Evolutionary conservation across 1,139 yeast species (phyloP).

Genomic region (Spencermartinsiella ligniputridi): DNA sequence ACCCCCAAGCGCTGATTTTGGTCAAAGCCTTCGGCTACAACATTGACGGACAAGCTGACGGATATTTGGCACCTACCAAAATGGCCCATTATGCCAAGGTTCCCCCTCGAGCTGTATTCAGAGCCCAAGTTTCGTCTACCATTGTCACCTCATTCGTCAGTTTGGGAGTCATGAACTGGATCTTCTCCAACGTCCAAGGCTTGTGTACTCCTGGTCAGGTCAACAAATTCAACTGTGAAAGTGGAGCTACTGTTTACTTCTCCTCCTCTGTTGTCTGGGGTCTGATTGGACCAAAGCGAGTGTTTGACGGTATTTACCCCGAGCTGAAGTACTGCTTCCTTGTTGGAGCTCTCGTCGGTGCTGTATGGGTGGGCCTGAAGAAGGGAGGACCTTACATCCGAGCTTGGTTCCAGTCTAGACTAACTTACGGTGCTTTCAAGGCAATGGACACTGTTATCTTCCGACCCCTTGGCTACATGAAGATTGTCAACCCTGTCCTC

Average conservation of each 20-base stretch:
- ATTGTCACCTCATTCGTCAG: slow-evolving; percentile 39
- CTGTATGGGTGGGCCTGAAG: slow-evolving; percentile 14
- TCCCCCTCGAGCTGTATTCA: slow-evolving; percentile 57
- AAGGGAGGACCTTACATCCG: slow-evolving; percentile 24
- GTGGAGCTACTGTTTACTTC: slow-evolving; percentile 43
- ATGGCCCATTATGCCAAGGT: slow-evolving; percentile 56
- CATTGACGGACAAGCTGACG: slow-evolving; percentile 58
- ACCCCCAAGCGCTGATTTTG: slow-evolving; percentile 55
- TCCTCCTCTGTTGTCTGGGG: slow-evolving; percentile 54
- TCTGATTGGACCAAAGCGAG: slow-evolving; percentile 58
- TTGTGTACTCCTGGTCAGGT: slow-evolving; percentile 44
- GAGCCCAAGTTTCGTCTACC: slow-evolving; percentile 49
- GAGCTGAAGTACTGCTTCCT: slow-evolving; percentile 41
- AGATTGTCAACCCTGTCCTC: slow-evolving; percentile 45
- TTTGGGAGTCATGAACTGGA: slow-evolving; percentile 53
- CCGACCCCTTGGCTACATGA: slow-evolving; percentile 39
- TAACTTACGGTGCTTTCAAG: slow-evolving; percentile 6
- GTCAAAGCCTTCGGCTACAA: slow-evolving; percentile 56
- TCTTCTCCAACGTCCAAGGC: slow-evolving; percentile 42
- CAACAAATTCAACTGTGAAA: slow-evolving; percentile 32
- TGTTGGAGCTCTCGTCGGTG: slow-evolving; percentile 36
- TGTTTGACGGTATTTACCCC: slow-evolving; percentile 47
- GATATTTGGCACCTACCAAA: slow-evolving; percentile 52
- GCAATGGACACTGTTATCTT: slow-evolving; percentile 17
- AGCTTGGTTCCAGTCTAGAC: slow-evolving; percentile 5